phyloP scores from a whole-genome alignment of 352 stramenopile species.

The Achlya hypogyna region DNA sequence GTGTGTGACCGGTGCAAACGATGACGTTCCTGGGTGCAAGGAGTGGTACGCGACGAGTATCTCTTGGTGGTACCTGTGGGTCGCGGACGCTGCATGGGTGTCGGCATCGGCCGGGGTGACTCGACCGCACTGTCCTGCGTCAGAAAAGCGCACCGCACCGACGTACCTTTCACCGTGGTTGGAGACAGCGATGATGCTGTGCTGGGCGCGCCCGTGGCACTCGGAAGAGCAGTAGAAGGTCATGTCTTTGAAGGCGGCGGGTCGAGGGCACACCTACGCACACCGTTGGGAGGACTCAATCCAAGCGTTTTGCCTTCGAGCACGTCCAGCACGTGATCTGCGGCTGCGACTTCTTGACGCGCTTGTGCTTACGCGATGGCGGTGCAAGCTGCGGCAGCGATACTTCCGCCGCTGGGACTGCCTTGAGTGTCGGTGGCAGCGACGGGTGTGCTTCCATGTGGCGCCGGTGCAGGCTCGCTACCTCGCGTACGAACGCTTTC shows the following conservation, averaged over 20 bases:
- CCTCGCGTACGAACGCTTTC: slow-evolving; percentile 14
- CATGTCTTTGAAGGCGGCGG: neutral
- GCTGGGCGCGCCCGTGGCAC: slow-evolving; percentile 1
- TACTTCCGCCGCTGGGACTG: neutral
- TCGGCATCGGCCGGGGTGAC: neutral
- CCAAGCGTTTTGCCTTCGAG: neutral
- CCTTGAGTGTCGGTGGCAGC: neutral
- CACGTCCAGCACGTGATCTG: slow-evolving; percentile 1
- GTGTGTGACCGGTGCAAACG: neutral
- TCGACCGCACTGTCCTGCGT: too few relatives aligned
- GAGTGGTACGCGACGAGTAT: too few relatives aligned
- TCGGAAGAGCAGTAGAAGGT: neutral
- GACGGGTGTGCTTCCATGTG: neutral
- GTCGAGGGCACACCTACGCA: neutral
- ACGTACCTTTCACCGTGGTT: neutral
- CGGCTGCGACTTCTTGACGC: neutral
- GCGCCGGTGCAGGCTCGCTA: neutral
- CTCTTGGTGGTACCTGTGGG: too few relatives aligned
- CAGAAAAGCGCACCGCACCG: too few relatives aligned
- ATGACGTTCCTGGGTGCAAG: neutral
- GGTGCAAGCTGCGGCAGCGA: neutral
- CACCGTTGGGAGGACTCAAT: neutral
- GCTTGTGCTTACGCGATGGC: neutral
- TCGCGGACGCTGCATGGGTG: neutral
- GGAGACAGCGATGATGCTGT: neutral